Base-by-base conservation (phyloP, 1,284 basidiomycete species). In the Apiotrichum siamense region DNA sequence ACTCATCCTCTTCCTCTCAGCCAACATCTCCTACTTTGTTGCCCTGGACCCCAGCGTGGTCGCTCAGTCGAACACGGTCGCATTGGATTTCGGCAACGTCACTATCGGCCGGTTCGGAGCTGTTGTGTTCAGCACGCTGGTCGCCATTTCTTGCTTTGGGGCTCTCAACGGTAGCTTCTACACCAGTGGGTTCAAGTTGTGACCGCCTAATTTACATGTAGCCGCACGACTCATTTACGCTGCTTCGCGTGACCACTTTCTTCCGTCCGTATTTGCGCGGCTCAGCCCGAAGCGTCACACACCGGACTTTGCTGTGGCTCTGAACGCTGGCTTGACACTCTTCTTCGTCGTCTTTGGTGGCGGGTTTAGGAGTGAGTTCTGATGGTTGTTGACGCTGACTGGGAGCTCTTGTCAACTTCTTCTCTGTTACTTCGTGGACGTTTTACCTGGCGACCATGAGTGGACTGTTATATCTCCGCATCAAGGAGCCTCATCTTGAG, bases 61-160 rank as follows among this genome's bases (percentile, higher is more conserved):
- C 1, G 66, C 69, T 6, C 65, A 74, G 9, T 75, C 71, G 57
- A 97, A 97, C 61, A 97, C 93, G 0, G 89, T 97, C 18, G 93
- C 91, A 0, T 78, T 94, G 56, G 94, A 98, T 72, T 98, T 97
- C 64, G 96, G 96, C 2, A 81, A 85, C 49, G 83, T 82, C 0
- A 75, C 94, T 3, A 87, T 93, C 57, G 94, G 96, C 7, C 82
- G 84, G 6, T 72, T 86, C 13, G 94, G 96, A 20, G 92, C 88
- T 0, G 81, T 84, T 2, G 65, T 94, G 3, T 97, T 98, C 68
- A 89, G 92, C 1, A 78, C 60, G 15, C 60, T 93, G 77, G 94
- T 98, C 3, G 88, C 91, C 1, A 82, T 97, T 54, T 94, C 89
- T 2, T 97, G 92, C 67, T 90, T 96, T 61, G 92, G 92, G 11